Evolutionary conservation across 1,284 basidiomycete species (phyloP), one percentile per base, ranked within the genome.

Genomic region (Boletus mariae): DNA sequence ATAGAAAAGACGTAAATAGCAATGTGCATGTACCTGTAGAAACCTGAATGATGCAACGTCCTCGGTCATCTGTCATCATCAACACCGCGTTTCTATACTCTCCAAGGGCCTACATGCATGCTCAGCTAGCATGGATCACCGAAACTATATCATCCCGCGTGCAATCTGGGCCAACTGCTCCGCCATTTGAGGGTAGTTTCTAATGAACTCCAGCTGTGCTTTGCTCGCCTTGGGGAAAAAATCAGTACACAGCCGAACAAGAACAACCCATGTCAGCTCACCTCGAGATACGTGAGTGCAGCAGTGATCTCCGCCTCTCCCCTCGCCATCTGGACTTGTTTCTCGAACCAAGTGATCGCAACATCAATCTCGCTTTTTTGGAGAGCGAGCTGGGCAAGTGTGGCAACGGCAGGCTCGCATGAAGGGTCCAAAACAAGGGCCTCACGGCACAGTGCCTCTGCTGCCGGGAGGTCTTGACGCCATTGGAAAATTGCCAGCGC

Each of bases 321-420:
- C 69, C 96, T 78, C 15, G 95, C 93, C 56, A 99, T 80, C 66
- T 93, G 82, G 1, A 86, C 85, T 66, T 92, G 90, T 65, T 84
- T 81, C 66, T 87, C 83, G 66, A 99, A 98, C 83, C 93, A 87
- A 64, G 85, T 80, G 59, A 94, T 85, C 6, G 96, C 95, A 57
- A 88, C 81, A 46, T 90, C 85, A 56, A 97, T 87, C 75, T 91
- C 90, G 66, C 90, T 88, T 72, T 96, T 93, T 75, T 99, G 96
- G 59, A 99, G 71, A 57, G 82, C 85, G 23, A 99, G 80, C 74
- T 99, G 97, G 3, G 96, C 96, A 34, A 99, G 82, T 0, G 95
- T 98, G 13, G 94, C 94, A 4, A 98, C 88, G 0, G 96, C 97
- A 11, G 96, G 92, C 69, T 99, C 97, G 73, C 96, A 99, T 61